Conservation (phyloP, 164 flowering plant genomes). For the Sextonia rubra region DNA sequence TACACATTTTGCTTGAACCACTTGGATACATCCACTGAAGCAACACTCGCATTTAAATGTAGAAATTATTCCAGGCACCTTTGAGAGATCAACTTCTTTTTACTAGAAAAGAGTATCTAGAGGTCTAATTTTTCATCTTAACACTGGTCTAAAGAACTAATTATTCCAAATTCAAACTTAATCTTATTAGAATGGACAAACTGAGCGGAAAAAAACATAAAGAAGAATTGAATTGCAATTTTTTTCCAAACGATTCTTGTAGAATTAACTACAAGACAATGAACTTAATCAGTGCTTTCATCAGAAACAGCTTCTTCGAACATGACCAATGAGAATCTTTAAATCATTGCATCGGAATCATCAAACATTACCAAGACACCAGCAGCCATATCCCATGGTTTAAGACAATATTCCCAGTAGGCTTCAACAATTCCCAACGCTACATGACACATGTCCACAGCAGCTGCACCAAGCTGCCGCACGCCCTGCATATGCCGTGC, state of each 20-base stretch:
- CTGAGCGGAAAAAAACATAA: too few relatives aligned
- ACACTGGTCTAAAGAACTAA: background rate
- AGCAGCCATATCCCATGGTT: conserved; percentile 99
- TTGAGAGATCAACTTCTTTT: too few relatives aligned
- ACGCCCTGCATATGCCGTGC: conserved; percentile 54
- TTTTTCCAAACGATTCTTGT: background rate
- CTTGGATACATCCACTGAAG: too few relatives aligned
- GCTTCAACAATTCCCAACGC: conserved; percentile 90
- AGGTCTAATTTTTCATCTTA: too few relatives aligned
- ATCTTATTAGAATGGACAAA: too few relatives aligned
- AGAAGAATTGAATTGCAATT: background rate
- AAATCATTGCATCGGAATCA: background rate
- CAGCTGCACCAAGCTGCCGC: conserved; percentile 95
- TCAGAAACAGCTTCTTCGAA: background rate
- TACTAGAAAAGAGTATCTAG: too few relatives aligned
- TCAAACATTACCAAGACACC: conserved; percentile 77
- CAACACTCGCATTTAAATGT: too few relatives aligned
- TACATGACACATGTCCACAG: conserved; percentile 99
- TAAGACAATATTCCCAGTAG: conserved; percentile 95
- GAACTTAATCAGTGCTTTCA: too few relatives aligned
- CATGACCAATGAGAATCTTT: background rate
- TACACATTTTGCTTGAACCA: too few relatives aligned
- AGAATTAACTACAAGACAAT: background rate
- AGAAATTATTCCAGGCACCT: too few relatives aligned
- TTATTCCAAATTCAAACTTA: too few relatives aligned